phyloP scores from a whole-genome alignment of 1,284 basidiomycete species.

The Dichomitus squalens region DNA sequence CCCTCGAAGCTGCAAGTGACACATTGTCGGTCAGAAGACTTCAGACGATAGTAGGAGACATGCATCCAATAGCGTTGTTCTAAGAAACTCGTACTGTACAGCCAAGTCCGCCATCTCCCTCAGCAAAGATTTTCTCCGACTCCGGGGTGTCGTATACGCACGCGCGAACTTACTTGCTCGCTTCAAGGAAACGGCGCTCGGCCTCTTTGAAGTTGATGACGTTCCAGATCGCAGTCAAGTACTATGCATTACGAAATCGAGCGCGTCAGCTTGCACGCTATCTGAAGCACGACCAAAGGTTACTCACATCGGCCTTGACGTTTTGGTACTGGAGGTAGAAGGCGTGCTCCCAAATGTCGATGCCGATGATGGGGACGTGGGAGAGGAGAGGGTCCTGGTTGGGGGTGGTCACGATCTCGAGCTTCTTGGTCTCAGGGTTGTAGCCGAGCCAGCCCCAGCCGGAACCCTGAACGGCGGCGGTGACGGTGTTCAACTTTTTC shows the following conservation, averaged over 20 bases:
- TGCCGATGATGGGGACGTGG: constrained; percentile 90
- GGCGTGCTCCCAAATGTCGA: constrained; percentile 97
- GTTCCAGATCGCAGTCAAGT: constrained; percentile 90
- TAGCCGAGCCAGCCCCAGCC: constrained; percentile 98
- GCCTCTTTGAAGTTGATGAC: constrained; percentile 94
- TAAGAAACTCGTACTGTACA: not conserved
- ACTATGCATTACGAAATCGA: constrained; percentile 46
- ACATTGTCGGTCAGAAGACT: too few species aligned
- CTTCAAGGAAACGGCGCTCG: constrained; percentile 72
- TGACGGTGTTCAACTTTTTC: constrained; percentile 80
- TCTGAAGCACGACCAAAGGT: not conserved
- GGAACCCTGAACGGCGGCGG: constrained; percentile 95
- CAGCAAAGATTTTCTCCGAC: not conserved
- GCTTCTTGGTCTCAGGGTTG: constrained; percentile 69
- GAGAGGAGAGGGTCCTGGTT: constrained; percentile 97
- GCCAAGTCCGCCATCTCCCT: constrained; percentile 6
- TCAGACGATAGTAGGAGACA: too few species aligned
- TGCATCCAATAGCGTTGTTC: too few species aligned
- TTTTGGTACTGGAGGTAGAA: constrained; percentile 93
- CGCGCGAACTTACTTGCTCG: constrained; percentile 26
- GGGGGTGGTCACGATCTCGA: constrained; percentile 89
- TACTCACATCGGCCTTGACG: constrained; percentile 85
- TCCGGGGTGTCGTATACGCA: too few species aligned
- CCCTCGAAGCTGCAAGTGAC: too few species aligned
- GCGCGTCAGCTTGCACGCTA: too few species aligned